These are phyloP conservation scores for Marasmius fiardii DNA, from an alignment of 1,284 basidiomycete genomes.

Conservation along the genomic window DNA sequence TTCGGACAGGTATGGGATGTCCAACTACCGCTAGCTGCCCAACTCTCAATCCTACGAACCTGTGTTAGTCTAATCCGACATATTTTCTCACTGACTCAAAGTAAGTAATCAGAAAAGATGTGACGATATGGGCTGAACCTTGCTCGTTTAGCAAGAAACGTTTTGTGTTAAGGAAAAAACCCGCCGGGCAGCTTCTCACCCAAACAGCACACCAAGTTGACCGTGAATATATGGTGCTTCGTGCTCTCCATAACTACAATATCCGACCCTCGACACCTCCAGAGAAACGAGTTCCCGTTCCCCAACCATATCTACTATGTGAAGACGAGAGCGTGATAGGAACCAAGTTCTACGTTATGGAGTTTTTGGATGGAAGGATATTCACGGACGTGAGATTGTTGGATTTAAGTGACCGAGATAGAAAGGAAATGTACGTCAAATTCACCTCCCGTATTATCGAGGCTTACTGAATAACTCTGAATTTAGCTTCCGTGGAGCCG, in stretches of 20 bases:
- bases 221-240: slow-evolving; percentile 83
- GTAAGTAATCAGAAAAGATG: slow-evolving; percentile 31
- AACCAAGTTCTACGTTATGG: slow-evolving; percentile 94
- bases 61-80: slow-evolving; percentile 86
- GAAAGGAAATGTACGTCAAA: slow-evolving; percentile 64
- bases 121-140: neutral
- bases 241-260: slow-evolving; percentile 76
- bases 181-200: slow-evolving; percentile 83
- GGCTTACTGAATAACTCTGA: slow-evolving; percentile 61
- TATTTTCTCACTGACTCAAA: slow-evolving; percentile 82
- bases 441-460: neutral
- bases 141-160: slow-evolving; percentile 43
- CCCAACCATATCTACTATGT: slow-evolving; percentile 82
- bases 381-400: slow-evolving; percentile 85
- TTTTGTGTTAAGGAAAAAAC: slow-evolving; percentile 93
- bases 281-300: slow-evolving; percentile 73
- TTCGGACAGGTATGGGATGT: slow-evolving; percentile 68
- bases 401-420: slow-evolving; percentile 54
- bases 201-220: slow-evolving; percentile 93
- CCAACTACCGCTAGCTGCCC: neutral
- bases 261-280: slow-evolving; percentile 45
- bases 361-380: slow-evolving; percentile 89
- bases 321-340: slow-evolving; percentile 78
- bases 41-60: slow-evolving; percentile 5
- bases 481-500: slow-evolving; percentile 31